Percentiles rank a stretch among this genome's conserved stretches.
Evolutionary conservation across 805 yeast species (phyloP).

Genomic region (Metschnikowia bowlesiae): DNA sequence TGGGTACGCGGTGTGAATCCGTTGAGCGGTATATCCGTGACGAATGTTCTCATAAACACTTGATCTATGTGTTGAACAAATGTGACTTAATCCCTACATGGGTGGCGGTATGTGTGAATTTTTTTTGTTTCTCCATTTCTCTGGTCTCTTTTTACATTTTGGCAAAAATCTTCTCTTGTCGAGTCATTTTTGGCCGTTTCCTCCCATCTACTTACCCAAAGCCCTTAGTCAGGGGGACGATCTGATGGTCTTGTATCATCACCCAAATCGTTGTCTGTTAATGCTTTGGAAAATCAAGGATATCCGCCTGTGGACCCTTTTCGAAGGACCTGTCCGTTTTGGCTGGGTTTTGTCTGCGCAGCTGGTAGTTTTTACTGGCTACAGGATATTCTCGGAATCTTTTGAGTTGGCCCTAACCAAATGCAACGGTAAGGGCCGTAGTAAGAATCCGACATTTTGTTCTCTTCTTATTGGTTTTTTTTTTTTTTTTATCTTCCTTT

Average conservation of each 20-base stretch:
- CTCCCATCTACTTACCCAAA: constrained; percentile 50
- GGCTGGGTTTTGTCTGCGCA: constrained; percentile 32
- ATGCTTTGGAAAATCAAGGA: constrained; percentile 89
- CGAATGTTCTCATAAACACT: constrained; percentile 95
- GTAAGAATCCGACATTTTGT: constrained; percentile 75
- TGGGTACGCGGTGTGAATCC: constrained; percentile 90
- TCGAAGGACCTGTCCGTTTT: constrained; percentile 38
- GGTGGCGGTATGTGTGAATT: constrained; percentile 86
- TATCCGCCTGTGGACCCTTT: constrained; percentile 50
- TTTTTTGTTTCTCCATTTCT: constrained; percentile 2
- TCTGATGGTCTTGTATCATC: constrained; percentile 30
- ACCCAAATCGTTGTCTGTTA: constrained; percentile 74
- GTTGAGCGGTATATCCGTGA: constrained; percentile 90
- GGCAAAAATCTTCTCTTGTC: no score
- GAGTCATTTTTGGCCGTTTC: not conserved
- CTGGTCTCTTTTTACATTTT: not conserved
- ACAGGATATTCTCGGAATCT: constrained; percentile 55
- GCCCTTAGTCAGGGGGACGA: constrained; percentile 76
- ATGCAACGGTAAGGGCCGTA: constrained; percentile 57
- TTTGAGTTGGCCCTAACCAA: constrained; percentile 72
- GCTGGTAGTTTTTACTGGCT: constrained; percentile 36
- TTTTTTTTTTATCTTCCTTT: not conserved
- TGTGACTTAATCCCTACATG: constrained; percentile 98
- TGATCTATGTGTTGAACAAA: constrained; percentile 90
- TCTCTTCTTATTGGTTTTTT: constrained; percentile 3